Base-by-base conservation (phyloP, 345 rosid genomes). In the Isatis tinctoria region DNA sequence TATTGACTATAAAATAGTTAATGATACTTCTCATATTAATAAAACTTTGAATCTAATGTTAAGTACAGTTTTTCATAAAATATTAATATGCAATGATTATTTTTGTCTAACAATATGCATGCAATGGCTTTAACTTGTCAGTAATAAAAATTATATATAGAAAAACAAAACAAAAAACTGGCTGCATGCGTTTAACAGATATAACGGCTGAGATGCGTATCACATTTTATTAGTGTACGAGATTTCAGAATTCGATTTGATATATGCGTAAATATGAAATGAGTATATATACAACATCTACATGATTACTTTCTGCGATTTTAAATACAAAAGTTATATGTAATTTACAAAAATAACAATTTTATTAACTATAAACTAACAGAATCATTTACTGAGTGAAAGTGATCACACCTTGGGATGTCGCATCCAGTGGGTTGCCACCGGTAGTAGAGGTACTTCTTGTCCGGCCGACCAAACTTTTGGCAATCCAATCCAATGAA, bases 341-440 rank as follows among this genome's bases (percentile, higher is more conserved):
- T 20, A 60, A 35, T 12, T 26, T 36, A 60, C 7, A 30, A 14
- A 51, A 13, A 14, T 17, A 11, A 14, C 5, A 8, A 48, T 4
- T 6, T 11, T 40, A 32, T 28, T 0, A 24, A 65, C 28, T 2
- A 36, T 10, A 24, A 10, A 22, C 26, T 26, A 6, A 36, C n/a
- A 26, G 22, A 24, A 16, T 12, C 13, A 45, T 66, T 8, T 36
- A 40, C n/a, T 16, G 53, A 53, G 12, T 43, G 43, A 70, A 63
- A 47, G 43, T 37, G 30, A 56, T 6, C 24, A 56, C 45, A 82
- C 89, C 86, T 82, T n/a, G 90, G 80, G 56, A 86, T 65, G 60
- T 74, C 16, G 54, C 87, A 84, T 10, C 71, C 78, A 11, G 73
- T 48, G 14, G 90, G 90, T 70, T 80, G 76, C 90, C 90, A 86